Base-by-base conservation (phyloP, 306 rosid genomes). In the Quercus gilva region DNA sequence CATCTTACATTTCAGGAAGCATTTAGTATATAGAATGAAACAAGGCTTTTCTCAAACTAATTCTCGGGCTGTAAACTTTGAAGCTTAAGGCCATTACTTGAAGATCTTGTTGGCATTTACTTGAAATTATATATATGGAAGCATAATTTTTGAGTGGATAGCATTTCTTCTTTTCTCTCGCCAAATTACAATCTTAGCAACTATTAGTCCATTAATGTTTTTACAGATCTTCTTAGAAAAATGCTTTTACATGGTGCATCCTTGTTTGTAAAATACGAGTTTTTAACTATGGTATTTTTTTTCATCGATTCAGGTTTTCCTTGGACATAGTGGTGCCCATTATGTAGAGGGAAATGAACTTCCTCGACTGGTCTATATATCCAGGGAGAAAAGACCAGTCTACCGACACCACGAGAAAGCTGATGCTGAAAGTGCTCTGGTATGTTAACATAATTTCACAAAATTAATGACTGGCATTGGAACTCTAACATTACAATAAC, bases 401-500 rank as follows among this genome's bases (percentile, higher is more conserved):
- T 90, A 91, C 85, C 92, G 86, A 70, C 97, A 95, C 81, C 98
- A 95, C 96, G 93, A 95, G 90, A 95, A 95, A 88, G 99, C 99
- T 21, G 99, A 97, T 79, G 99, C 99, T 75, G 98, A 95, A 88
- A 95, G 93, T 87, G 99, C 99, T 55, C 79, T 95, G 95, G 98
- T 95, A 90, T n/a, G 71, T 67, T 11, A 74, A 31, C 31, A 65
- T 60, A 71, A 57, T 69, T 80, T 31, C 26, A 60, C 78, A 74
- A 51, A 61, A 71, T 19, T 68, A 53, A 14, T 61, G 57, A 63
- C 80, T 78, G 53, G 37, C 72, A 64, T 31, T 33, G 68, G 55
- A 45, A 51, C 78, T 29, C 55, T 43, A 69, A 78, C 55, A 56
- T 71, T 75, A 81, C 51, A 56, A 25, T 68, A 43, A 43, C 74